A percentile compares a stretch with the other conserved stretches of the same genome.
phyloP scores from a whole-genome alignment of 1,284 basidiomycete species.

The Ceratobasidium sp. region DNA sequence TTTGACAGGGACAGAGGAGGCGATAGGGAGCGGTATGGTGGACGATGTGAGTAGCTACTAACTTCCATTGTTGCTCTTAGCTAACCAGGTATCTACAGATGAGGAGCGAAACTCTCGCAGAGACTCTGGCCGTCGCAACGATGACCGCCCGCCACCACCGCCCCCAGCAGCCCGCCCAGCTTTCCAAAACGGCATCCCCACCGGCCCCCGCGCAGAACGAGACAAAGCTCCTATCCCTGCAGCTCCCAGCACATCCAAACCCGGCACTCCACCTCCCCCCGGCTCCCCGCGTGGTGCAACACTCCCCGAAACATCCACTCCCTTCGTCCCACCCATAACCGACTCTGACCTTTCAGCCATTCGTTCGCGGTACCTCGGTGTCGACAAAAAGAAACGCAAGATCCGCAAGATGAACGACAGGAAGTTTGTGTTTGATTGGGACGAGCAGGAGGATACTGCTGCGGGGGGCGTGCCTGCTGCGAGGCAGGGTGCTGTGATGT shows the following conservation, averaged over 20 bases:
- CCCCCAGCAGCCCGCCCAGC: constrained; percentile 56
- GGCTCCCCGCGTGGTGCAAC: not conserved
- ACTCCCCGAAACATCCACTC: constrained; percentile 46
- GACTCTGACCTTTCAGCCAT: constrained; percentile 79
- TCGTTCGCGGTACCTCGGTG: constrained; percentile 89
- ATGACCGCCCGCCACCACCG: constrained; percentile 51
- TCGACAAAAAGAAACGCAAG: constrained; percentile 91
- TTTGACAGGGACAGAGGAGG: constrained; percentile 57
- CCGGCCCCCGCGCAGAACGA: constrained; percentile 84
- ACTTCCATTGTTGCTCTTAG: not conserved
- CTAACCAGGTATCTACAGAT: constrained; percentile 37
- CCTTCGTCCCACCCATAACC: constrained; percentile 76
- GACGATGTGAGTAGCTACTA: constrained; percentile 49
- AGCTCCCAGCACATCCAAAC: constrained; percentile 55
- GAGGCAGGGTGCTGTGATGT: constrained; percentile 85
- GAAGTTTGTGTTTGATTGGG: constrained; percentile 99
- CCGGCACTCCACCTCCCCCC: constrained; percentile 59
- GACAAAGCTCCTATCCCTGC: constrained; percentile 56
- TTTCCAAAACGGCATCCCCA: constrained; percentile 74
- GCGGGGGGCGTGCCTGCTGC: constrained; percentile 68
- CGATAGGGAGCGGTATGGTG: constrained; percentile 52
- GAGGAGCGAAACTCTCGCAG: constrained; percentile 44
- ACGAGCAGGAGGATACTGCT: constrained; percentile 89
- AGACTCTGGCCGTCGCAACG: constrained; percentile 51
- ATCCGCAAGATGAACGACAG: constrained; percentile 93